These are phyloP conservation scores for Lophiotrema nucula DNA, from an alignment of 495 filamentous ascomycete species.

Conservation along the genomic window DNA sequence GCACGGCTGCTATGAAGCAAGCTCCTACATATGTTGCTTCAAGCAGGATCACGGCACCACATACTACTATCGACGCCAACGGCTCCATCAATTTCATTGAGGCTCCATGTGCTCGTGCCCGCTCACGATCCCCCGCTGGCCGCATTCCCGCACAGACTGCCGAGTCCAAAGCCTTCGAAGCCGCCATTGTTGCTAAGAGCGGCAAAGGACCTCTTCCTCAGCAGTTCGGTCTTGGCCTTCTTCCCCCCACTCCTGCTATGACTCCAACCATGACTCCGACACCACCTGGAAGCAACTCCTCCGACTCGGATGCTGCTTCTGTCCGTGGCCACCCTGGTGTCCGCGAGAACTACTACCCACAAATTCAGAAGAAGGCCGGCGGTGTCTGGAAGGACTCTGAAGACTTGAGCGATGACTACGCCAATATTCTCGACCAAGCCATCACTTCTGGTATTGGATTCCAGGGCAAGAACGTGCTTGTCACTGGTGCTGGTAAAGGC, in stretches of 20 bases:
- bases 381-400: conserved; percentile 97
- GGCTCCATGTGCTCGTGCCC: conserved; percentile 68
- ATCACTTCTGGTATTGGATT: conserved; percentile 82
- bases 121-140: background rate
- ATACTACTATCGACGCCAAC: conserved; percentile 79
- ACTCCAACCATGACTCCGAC: background rate
- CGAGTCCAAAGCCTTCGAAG: conserved; percentile 34
- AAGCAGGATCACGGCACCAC: conserved; percentile 81
- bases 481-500: conserved; percentile 94
- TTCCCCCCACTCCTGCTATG: conserved; percentile 3
- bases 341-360: conserved; percentile 81
- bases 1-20: conserved; percentile 75
- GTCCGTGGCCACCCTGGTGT: background rate
- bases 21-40: conserved; percentile 92
- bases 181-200: background rate
- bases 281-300: background rate
- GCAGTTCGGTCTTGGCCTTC: background rate
- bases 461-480: conserved; percentile 87
- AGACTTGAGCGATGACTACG: conserved; percentile 85
- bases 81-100: conserved; percentile 86
- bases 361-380: conserved; percentile 84
- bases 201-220: background rate
- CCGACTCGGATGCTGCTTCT: conserved; percentile 2
- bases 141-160: conserved; percentile 69
- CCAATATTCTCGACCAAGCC: conserved; percentile 81